These are phyloP conservation scores for Ophiostoma piceae DNA, from an alignment of 2,329 filamentous ascomycete species.

Conservation along the genomic window DNA sequence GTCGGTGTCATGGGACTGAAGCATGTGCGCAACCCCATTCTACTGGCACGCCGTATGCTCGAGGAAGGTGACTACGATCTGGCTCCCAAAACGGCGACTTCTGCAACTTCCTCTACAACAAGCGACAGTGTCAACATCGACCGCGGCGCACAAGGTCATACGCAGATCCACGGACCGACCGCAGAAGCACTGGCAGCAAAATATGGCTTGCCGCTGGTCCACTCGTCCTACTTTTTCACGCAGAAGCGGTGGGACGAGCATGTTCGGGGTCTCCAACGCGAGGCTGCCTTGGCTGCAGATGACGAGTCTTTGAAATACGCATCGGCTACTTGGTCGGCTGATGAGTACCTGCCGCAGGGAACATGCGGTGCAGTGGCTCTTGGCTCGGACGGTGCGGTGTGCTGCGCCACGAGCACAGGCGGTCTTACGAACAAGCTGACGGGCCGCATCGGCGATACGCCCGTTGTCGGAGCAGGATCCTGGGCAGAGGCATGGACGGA, in stretches of 20 bases:
- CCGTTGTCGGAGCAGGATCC: slow-evolving; percentile 75
- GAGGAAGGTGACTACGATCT: slow-evolving; percentile 60
- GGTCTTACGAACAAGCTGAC: slow-evolving; percentile 86
- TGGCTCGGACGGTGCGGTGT: slow-evolving; percentile 69
- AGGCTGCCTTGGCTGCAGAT: slow-evolving; percentile 30
- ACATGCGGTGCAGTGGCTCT: slow-evolving; percentile 80
- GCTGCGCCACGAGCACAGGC: slow-evolving; percentile 62
- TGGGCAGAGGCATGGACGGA: slow-evolving; percentile 82
- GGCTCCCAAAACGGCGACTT: background rate
- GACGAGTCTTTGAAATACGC: background rate
- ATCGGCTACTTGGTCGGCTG: slow-evolving; percentile 22
- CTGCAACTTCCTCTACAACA: background rate
- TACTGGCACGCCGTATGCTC: slow-evolving; percentile 66
- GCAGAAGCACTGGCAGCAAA: slow-evolving; percentile 62
- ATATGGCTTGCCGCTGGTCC: slow-evolving; percentile 68
- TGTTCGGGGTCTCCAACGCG: slow-evolving; percentile 45
- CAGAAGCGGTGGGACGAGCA: slow-evolving; percentile 68
- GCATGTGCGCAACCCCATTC: slow-evolving; percentile 73
- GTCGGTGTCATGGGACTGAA: slow-evolving; percentile 70
- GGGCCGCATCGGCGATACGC: slow-evolving; percentile 80
- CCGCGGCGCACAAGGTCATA: slow-evolving; percentile 45
- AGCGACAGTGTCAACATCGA: slow-evolving; percentile 16
- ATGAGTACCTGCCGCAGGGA: slow-evolving; percentile 66
- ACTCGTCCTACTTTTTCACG: slow-evolving; percentile 71
- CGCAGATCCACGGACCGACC: slow-evolving; percentile 48